These are phyloP conservation scores for Cardamine chenopodiifolia DNA, from an alignment of 345 rosid species.

Conservation along the genomic window DNA sequence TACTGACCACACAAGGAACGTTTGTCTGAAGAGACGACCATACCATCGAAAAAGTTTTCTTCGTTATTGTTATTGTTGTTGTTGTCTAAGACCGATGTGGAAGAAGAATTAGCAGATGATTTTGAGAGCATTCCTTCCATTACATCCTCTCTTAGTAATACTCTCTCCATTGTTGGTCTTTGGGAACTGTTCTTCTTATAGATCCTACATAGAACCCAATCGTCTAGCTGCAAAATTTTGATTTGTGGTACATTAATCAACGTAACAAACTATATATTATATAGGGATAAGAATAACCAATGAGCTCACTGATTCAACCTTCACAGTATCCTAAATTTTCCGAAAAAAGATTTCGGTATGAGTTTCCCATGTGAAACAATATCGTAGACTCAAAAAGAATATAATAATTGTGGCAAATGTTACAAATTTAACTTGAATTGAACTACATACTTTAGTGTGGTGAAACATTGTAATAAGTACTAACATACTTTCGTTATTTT, in stretches of 20 bases:
- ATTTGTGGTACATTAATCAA: not conserved
- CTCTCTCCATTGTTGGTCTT: slow-evolving; percentile 55
- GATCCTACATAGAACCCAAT: slow-evolving; percentile 79
- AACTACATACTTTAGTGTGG: not conserved
- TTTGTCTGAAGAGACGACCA: slow-evolving; percentile 46
- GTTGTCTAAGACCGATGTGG: slow-evolving; percentile 49
- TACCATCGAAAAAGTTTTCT: slow-evolving; percentile 57
- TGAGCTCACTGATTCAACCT: not conserved
- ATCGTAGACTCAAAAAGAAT: not conserved
- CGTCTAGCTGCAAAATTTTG: slow-evolving; percentile 55
- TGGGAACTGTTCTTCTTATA: slow-evolving; percentile 66
- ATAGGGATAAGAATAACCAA: not conserved
- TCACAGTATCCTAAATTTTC: not conserved
- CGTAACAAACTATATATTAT: not conserved
- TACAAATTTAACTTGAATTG: not conserved
- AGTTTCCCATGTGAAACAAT: slow-evolving; percentile 13
- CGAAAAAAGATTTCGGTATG: not conserved
- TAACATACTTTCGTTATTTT: not conserved
- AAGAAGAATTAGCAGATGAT: slow-evolving; percentile 45
- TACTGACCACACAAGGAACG: slow-evolving; percentile 44
- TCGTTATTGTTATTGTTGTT: slow-evolving; percentile 48
- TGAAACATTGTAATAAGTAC: not conserved
- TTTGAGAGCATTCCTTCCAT: slow-evolving; percentile 54
- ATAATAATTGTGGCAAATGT: not conserved
- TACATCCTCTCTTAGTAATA: slow-evolving; percentile 43